Conservation (phyloP, 495 filamentous ascomycete genomes). For the Penicillium soppii region DNA sequence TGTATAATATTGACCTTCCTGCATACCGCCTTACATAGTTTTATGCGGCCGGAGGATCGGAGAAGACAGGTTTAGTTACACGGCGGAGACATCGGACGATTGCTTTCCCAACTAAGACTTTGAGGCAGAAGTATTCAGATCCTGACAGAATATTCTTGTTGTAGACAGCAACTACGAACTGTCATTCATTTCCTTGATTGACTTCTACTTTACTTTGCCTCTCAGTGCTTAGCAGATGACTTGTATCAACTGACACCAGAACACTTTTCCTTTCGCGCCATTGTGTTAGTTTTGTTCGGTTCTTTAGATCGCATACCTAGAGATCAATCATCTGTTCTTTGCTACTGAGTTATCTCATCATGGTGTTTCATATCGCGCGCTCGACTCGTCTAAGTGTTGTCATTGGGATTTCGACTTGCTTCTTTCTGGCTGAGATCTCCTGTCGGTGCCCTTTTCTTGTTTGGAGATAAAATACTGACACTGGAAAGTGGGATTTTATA, state of each 20-base stretch:
- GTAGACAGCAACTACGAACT: neutral
- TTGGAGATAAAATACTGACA: constrained; percentile 9
- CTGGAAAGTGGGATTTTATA: constrained; percentile 65
- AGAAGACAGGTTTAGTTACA: constrained; percentile 18
- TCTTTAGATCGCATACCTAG: no score
- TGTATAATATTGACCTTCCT: neutral
- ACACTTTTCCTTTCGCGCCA: neutral
- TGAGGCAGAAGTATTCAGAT: constrained; percentile 10
- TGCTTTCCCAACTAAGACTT: constrained; percentile 7
- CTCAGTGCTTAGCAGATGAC: no score
- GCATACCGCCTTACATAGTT: constrained; percentile 18
- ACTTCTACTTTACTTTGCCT: no score
- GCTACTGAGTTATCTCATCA: constrained; percentile 3
- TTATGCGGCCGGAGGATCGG: constrained; percentile 3
- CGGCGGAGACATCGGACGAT: constrained; percentile 8
- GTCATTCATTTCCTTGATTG: no score
- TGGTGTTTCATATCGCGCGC: constrained; percentile 32
- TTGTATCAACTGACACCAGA: neutral
- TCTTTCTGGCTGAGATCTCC: constrained; percentile 52
- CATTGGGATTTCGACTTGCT: constrained; percentile 49
- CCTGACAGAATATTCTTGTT: neutral
- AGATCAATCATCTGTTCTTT: no score
- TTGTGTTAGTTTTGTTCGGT: neutral
- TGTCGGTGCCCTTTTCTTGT: constrained; percentile 24
- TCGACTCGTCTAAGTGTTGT: constrained; percentile 43